These are phyloP conservation scores for Metschnikowia picachoensis DNA, from an alignment of 805 yeast genomes.

Conservation along the genomic window DNA sequence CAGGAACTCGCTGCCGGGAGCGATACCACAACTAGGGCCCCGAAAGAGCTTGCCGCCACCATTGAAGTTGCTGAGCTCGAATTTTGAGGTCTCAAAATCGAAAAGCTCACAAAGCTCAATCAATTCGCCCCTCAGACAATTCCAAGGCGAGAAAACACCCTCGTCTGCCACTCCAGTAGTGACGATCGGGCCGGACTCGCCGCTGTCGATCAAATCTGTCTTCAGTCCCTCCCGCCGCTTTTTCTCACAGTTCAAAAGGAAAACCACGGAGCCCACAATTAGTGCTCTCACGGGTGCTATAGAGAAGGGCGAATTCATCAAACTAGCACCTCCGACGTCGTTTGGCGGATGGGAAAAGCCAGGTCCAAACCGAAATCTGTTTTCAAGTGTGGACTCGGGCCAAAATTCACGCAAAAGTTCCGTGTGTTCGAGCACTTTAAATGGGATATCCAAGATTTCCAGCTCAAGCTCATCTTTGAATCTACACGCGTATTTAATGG, in stretches of 20 bases:
- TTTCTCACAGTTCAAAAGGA: constrained; percentile 26
- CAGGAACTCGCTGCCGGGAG: constrained; percentile 4
- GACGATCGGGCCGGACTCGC: constrained; percentile 39
- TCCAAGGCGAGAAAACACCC: constrained; percentile 18
- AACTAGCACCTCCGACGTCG: constrained; percentile 38
- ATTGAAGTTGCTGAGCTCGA: constrained; percentile 10
- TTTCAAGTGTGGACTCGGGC: constrained; percentile 12
- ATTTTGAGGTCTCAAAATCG: constrained; percentile 6
- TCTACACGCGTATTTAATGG: constrained; percentile 41
- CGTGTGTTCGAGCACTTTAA: constrained; percentile 20
- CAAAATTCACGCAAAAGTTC: constrained; percentile 24
- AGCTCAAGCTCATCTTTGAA: constrained; percentile 40
- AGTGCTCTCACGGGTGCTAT: constrained; percentile 28
- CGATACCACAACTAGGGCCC: not conserved
- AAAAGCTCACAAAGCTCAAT: not conserved
- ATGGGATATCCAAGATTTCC: constrained; percentile 30
- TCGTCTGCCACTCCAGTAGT: constrained; percentile 23
- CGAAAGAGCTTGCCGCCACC: constrained; percentile 12
- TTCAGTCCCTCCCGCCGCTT: constrained; percentile 40
- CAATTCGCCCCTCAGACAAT: constrained; percentile 5
- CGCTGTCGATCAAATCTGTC: constrained; percentile 27
- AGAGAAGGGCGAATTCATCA: constrained; percentile 13
- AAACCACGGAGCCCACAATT: constrained; percentile 24
- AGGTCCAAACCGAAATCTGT: constrained; percentile 9
- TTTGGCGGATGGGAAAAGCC: constrained; percentile 20